Conservation (phyloP, 768 basidiomycete species). For the Paxillus involutus region DNA sequence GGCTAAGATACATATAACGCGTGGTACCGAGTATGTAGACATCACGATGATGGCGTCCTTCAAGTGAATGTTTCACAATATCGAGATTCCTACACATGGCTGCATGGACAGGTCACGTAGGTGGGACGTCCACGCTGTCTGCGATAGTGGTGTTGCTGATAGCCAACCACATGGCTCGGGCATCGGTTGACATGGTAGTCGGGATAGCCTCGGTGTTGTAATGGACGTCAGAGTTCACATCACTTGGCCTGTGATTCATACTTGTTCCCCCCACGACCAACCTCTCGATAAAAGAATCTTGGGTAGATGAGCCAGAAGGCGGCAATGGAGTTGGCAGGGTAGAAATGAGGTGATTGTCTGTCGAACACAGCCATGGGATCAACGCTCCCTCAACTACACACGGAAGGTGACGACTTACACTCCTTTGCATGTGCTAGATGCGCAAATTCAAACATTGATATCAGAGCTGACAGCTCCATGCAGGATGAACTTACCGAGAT, state of each 20-base stretch:
- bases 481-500: constrained; percentile 50
- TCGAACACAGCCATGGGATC: constrained; percentile 7
- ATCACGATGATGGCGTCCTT: too few relatives aligned
- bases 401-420: constrained; percentile 47
- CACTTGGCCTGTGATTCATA: neutral
- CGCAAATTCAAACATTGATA: constrained; percentile 7
- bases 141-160: neutral
- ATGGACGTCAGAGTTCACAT: neutral
- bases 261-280: constrained; percentile 1
- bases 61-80: too few relatives aligned
- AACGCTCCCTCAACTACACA: constrained; percentile 1
- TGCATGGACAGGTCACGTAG: neutral
- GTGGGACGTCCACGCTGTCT: neutral
- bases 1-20: neutral
- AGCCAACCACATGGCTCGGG: neutral
- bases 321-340: neutral
- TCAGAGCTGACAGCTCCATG: constrained; percentile 1
- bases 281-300: neutral
- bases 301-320: constrained; percentile 1
- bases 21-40: neutral
- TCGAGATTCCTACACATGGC: too few relatives aligned
- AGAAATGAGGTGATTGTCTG: constrained; percentile 42
- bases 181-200: neutral
- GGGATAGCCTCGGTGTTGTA: constrained; percentile 1
- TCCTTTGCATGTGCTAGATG: constrained; percentile 68